A percentile compares a stretch with the other conserved stretches of the same genome.
phyloP scores from a whole-genome alignment of 257 asterid species.

The Solanum dulcamara region DNA sequence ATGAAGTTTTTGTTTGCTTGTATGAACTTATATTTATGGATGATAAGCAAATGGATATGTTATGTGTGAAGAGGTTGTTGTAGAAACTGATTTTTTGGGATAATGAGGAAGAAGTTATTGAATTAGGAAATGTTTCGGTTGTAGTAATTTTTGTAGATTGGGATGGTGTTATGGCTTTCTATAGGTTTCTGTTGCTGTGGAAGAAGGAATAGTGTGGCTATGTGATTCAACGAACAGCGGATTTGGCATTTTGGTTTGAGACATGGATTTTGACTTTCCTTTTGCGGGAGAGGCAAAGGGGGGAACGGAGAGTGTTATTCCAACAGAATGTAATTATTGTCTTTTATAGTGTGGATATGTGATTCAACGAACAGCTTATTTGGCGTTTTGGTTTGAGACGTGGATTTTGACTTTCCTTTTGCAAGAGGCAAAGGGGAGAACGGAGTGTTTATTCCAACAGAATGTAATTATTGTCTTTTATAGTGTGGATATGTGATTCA shows the following conservation, averaged over 20 bases:
- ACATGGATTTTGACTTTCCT: not conserved
- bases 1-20: not conserved
- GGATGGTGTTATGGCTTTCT: not conserved
- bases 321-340: too few relatives aligned
- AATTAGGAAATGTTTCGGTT: not conserved
- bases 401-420: not conserved
- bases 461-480: not conserved
- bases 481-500: not conserved
- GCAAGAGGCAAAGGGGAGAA: not conserved
- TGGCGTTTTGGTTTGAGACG: not conserved
- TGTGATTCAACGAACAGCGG: not conserved
- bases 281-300: not conserved
- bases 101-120: not conserved
- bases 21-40: not conserved
- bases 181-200: not conserved
- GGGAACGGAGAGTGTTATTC: not conserved
- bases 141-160: not conserved
- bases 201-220: not conserved
- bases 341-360: not conserved
- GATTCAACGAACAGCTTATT: not conserved
- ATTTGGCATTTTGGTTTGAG: not conserved
- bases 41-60: not conserved
- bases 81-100: not conserved
- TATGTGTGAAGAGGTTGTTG: not conserved
- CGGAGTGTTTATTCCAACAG: not conserved